Conservation (phyloP, 2,329 filamentous ascomycete genomes). For the Botrytis hyacinthi region DNA sequence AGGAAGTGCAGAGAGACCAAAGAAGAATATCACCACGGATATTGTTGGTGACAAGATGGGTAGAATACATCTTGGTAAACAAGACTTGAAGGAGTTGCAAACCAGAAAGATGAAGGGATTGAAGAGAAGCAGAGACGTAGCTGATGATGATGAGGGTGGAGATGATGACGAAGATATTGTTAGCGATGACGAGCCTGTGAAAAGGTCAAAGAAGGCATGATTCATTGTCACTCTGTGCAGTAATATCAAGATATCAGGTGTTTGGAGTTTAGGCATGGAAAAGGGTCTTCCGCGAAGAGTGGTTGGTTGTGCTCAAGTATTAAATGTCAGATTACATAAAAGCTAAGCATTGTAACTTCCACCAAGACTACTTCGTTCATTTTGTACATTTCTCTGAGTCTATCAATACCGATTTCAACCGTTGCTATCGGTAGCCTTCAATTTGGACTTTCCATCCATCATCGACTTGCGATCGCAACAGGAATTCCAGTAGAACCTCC, state of each 20-base stretch:
- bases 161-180: constrained; percentile 48
- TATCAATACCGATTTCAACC: background rate
- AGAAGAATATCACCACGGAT: constrained; percentile 96
- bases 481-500: background rate
- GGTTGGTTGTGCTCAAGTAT: background rate
- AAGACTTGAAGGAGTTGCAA: constrained; percentile 84
- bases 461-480: background rate
- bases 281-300: background rate
- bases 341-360: constrained; percentile 2
- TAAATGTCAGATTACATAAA: constrained; percentile 5
- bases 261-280: constrained; percentile 28
- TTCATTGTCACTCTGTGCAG: constrained; percentile 22
- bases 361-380: background rate
- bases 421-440: background rate
- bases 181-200: constrained; percentile 38
- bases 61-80: constrained; percentile 84
- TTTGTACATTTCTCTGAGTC: background rate
- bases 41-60: constrained; percentile 95
- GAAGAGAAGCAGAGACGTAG: constrained; percentile 72
- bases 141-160: constrained; percentile 52
- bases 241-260: constrained; percentile 25
- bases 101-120: constrained; percentile 99
- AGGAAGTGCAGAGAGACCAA: constrained; percentile 70
- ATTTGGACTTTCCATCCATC: background rate
- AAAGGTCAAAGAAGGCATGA: constrained; percentile 35